Percentiles rank a stretch among this genome's conserved stretches.
phyloP scores from a whole-genome alignment of 1,284 basidiomycete genomes.

The Ustilago cynodontis region DNA sequence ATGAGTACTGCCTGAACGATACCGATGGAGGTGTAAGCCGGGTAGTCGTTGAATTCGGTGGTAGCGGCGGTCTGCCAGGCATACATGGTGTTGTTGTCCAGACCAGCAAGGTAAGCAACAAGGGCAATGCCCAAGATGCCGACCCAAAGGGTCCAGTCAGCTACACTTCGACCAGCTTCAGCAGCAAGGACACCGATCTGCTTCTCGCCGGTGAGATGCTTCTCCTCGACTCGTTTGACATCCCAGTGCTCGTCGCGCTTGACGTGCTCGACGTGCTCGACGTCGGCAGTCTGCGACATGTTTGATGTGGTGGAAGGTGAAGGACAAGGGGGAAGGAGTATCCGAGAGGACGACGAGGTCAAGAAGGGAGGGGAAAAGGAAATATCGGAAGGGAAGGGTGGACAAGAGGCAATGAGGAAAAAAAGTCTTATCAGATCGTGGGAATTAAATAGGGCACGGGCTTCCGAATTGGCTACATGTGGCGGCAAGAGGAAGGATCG shows the following conservation, averaged over 20 bases:
- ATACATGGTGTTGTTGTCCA: conserved; percentile 65
- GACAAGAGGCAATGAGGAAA: neutral
- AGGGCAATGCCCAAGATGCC: conserved; percentile 60
- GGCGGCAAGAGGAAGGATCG: conserved; percentile 1
- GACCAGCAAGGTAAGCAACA: conserved; percentile 56
- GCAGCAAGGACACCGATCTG: conserved; percentile 59
- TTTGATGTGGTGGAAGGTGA: conserved; percentile 2
- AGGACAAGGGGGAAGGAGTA: conserved; percentile 3
- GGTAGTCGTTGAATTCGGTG: conserved; percentile 32
- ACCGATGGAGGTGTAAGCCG: conserved; percentile 51
- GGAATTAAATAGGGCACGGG: conserved; percentile 10
- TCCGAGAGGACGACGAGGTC: neutral
- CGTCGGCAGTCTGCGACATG: conserved; percentile 39
- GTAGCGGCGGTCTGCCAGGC: conserved; percentile 51
- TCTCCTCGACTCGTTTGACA: conserved; percentile 12
- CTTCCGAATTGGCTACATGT: neutral
- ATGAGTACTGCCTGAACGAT: conserved; percentile 65
- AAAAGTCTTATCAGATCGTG: conserved; percentile 33
- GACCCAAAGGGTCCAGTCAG: conserved; percentile 58
- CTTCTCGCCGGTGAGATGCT: conserved; percentile 32
- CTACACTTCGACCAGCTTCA: conserved; percentile 56
- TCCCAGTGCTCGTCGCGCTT: conserved; percentile 28
- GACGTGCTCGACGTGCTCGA: conserved; percentile 35
- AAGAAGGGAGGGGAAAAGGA: neutral
- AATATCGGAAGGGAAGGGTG: neutral